Base-by-base conservation (phyloP, 1,139 yeast species). In the Citeromyces siamensis region DNA sequence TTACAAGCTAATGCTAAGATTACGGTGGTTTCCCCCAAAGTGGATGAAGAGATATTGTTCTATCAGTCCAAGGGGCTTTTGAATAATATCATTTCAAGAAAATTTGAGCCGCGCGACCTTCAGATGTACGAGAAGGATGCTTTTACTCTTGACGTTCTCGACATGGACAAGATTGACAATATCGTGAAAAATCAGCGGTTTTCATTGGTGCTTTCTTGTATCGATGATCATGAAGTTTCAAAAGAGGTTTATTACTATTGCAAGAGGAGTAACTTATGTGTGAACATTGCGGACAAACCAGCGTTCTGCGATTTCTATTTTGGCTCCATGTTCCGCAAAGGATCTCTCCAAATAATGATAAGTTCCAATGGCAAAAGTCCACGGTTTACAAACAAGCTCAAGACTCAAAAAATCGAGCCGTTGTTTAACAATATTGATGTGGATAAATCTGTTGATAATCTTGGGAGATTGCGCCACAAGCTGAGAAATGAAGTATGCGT, bases 351-450 rank as follows among this genome's bases (percentile, higher is more conserved):
- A 51, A 69, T 84, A 23, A 79, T 84, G 86, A 79, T 84, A 7
- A 75, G 85, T 23, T 82, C 94, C 16, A 82, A 82, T 51, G 94
- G 94, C 6, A 73, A 76, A 47, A 79, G 88, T 1, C 95, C 95
- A 0, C 58, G 94, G 35, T 66, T 84, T 44, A 80, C 86, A 39
- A 67, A 70, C 41, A 55, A 79, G 36, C 70, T 84, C 40, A 73
- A 84, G 46, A 76, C 71, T 44, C 67, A 64, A 32, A 71, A 78
- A 34, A 68, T 61, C 18, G 58, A 55, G 33, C 61, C 56, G 1
- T 28, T 48, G 29, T 51, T 56, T 37, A 51, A 68, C 38, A 58
- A 64, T 33, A 56, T 64, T 28, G 66, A 62, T 23, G 53, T 75
- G 41, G 75, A 71, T 40, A 61, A 55, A 33, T 88, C 90, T 0